These are phyloP conservation scores for Barnettozyma pratensis DNA, from an alignment of 805 yeast genomes.

Conservation along the genomic window DNA sequence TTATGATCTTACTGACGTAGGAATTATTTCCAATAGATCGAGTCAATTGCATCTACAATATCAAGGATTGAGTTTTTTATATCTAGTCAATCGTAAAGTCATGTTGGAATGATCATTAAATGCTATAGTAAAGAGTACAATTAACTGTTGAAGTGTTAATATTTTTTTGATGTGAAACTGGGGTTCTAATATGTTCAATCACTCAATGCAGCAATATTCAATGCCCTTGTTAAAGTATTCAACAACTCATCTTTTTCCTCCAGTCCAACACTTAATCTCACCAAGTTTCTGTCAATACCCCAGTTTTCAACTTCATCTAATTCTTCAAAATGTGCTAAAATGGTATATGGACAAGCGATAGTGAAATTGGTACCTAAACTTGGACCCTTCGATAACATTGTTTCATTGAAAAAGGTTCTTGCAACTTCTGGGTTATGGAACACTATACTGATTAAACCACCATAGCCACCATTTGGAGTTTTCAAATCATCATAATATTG, in stretches of 20 bases:
- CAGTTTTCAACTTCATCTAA: constrained; percentile 72
- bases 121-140: not conserved
- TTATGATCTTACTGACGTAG: not conserved
- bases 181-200: not conserved
- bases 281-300: constrained; percentile 76
- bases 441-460: constrained; percentile 74
- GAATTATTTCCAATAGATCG: too few relatives aligned
- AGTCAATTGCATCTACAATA: too few relatives aligned
- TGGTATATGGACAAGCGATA: constrained; percentile 83
- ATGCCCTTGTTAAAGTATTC: constrained; percentile 14
- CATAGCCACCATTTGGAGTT: constrained; percentile 77
- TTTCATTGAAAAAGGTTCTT: constrained; percentile 64
- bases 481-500: constrained; percentile 66
- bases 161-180: not conserved
- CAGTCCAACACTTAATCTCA: constrained; percentile 80
- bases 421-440: constrained; percentile 65
- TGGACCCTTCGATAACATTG: constrained; percentile 78
- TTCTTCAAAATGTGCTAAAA: constrained; percentile 80
- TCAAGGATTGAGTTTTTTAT: not conserved
- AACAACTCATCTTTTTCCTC: constrained; percentile 61
- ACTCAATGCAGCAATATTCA: constrained; percentile 17
- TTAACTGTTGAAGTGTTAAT: constrained; percentile 11
- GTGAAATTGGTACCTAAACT: constrained; percentile 88
- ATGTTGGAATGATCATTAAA: constrained; percentile 8
- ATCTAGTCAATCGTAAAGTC: constrained; percentile 4